Base-by-base conservation (phyloP, 306 rosid species). In the Begonia loranthoides region DNA sequence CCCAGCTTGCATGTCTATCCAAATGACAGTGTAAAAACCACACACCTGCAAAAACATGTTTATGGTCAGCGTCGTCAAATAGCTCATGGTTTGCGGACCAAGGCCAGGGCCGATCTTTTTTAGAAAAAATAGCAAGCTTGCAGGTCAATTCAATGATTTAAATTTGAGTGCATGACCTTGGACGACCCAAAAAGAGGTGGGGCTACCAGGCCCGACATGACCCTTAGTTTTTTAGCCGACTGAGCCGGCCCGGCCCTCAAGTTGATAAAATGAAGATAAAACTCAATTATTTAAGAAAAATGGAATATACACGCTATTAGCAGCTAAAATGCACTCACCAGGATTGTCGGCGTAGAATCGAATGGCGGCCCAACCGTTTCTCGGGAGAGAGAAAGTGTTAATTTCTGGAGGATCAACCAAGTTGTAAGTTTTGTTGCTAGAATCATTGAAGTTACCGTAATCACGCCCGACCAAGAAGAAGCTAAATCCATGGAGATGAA, bases 401-500 rank as follows among this genome's bases (percentile, higher is more conserved):
- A 49, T 46, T 36, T 45, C 39, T 1, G 67, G 75, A 17, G 75
- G 75, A 55, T 70, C 75, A 50, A 50, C 41, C 62, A 70, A 46
- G 51, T 70, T 70, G 46, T 59, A 70, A 2, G 67, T 62, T 10
- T 24, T 14, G 6, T 10, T 43, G 69, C 64, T 51, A 9, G 14
- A 41, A 2, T 6, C 12, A 44, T 68, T 22, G 14, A 44, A 68
- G 24, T 68, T 73, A 0, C 78, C 78, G 15, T 13, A 40, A 11
- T 73, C 74, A 1, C 48, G 50, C 39, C 78, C 78, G 16, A 73
- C 74, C 49, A 64, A 21, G 14, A 44, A 73, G 65, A 73, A 73
- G 41, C 66, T 73, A 34, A 15, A 73, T 7, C 84, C 84, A 51
- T 77, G 84, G 16, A 73, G 63, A 57, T 77, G 84, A 51, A 73